Evolutionary conservation across 2,329 filamentous ascomycete genomes (phyloP), one percentile per base, ranked within the genome.

Genomic region (Aspergillus arachidicola): DNA sequence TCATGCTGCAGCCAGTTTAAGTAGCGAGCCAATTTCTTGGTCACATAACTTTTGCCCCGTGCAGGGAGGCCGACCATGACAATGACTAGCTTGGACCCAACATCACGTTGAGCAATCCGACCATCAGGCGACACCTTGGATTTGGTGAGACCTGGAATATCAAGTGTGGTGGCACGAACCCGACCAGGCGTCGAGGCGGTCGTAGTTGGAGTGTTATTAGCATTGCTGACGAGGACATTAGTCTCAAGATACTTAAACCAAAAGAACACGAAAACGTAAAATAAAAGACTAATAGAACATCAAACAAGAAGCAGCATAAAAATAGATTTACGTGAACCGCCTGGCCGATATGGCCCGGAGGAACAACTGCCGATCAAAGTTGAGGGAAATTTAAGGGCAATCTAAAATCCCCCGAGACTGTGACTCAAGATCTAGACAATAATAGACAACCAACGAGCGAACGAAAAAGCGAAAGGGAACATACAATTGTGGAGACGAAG

Each of bases 21-120:
- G 76, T 98, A 99, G 65, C 95, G 87, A 63, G 95, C 91, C 66
- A 99, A 87, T 82, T 99, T 99, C 84, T 98, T 98, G 65, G 95
- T 98, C 73, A 99, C 96, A 80, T 99, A 99, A 60, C 94, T 97
- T 82, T 99, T 99, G 75, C 95, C 95, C 72, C 95, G 86, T 11
- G 95, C 95, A 3, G 95, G 95, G 71, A 99, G 82, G 67, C 95
- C 95, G 64, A 99, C 95, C 95, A 99, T 99, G 76, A 99, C 89
- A 72, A 99, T 96, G 75, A 98, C 93, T 66, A 99, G 84, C 83
- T 99, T 99, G 46, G 95, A 91, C 57, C 94, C 95, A 57, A 99
- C 91, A 85, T 99, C 95, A 73, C 94, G 87, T 75, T 94, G 89
- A 60, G 95, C 91, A 71, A 99, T 99, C 72, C 92, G 89, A 69